A percentile compares a stretch with the other conserved stretches of the same genome.
phyloP scores from a whole-genome alignment of 2,329 filamentous ascomycete species.

The Fusarium metavorans region DNA sequence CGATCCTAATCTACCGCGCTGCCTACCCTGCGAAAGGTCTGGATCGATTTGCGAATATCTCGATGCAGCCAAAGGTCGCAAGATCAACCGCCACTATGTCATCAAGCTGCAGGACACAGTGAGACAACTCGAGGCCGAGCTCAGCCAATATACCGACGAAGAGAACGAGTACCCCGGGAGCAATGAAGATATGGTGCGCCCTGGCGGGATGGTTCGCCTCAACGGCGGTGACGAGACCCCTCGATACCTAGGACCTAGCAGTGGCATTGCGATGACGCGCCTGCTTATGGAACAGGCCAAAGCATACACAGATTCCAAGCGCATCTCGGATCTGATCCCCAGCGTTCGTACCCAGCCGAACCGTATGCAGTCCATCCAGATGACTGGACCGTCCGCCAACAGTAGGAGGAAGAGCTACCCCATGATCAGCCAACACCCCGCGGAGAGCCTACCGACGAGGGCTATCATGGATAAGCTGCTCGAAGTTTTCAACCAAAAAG shows the following conservation, averaged over 20 bases:
- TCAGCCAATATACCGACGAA: constrained; percentile 82
- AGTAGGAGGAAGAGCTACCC: constrained; percentile 89
- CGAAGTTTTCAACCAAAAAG: constrained; percentile 87
- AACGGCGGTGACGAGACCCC: constrained; percentile 87
- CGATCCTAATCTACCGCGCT: constrained; percentile 91
- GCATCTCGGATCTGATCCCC: constrained; percentile 91
- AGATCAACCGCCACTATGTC: constrained; percentile 92
- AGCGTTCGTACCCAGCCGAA: constrained; percentile 70
- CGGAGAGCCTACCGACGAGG: constrained; percentile 78
- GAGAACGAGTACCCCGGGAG: constrained; percentile 77
- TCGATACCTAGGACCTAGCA: constrained; percentile 92
- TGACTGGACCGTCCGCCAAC: constrained; percentile 61
- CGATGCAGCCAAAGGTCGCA: constrained; percentile 86
- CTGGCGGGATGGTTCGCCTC: constrained; percentile 86
- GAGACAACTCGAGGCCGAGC: constrained; percentile 82
- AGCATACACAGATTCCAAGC: constrained; percentile 89
- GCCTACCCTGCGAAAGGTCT: constrained; percentile 91
- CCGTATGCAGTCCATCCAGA: constrained; percentile 70
- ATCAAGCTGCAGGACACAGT: constrained; percentile 91
- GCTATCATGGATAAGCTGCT: constrained; percentile 82
- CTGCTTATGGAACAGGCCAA: constrained; percentile 97
- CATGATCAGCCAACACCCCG: constrained; percentile 87
- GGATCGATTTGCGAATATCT: constrained; percentile 95
- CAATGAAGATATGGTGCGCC: constrained; percentile 87
- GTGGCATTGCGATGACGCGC: constrained; percentile 93